Evolutionary conservation across 169 alveolate species (phyloP).

Genomic region (Plasmodium chabaudi): DNA sequence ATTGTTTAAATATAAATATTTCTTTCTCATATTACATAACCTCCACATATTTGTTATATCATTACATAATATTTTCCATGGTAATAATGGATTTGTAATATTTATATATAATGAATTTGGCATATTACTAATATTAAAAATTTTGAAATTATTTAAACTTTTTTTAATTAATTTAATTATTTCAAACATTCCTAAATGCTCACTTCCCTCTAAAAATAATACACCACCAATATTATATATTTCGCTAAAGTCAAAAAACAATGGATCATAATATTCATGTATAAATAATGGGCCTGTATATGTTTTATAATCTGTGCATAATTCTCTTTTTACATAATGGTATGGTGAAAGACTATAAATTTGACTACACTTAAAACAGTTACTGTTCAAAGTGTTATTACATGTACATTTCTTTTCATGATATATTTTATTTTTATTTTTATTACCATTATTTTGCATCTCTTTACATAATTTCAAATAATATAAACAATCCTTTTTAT

Average conservation of each 20-base stretch:
- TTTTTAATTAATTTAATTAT: conserved; percentile 60
- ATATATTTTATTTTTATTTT: neutral
- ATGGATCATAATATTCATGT: conserved; percentile 81
- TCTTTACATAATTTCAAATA: conserved; percentile 4
- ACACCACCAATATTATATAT: conserved; percentile 79
- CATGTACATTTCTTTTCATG: neutral
- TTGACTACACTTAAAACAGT: neutral
- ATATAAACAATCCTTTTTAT: conserved; percentile 34
- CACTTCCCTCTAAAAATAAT: conserved; percentile 78
- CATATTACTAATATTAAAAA: conserved; percentile 80
- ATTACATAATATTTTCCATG: conserved; percentile 81
- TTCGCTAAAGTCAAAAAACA: conserved; percentile 75
- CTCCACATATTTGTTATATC: conserved; percentile 78
- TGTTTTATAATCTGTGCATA: conserved; percentile 46
- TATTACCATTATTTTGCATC: too few species aligned
- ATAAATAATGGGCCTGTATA: conserved; percentile 78
- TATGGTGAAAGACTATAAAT: conserved; percentile 63
- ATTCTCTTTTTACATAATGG: conserved; percentile 34
- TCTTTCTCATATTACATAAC: conserved; percentile 72
- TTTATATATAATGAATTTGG: conserved; percentile 79
- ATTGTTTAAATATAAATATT: conserved; percentile 38
- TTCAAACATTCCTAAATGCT: conserved; percentile 78
- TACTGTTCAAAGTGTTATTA: neutral
- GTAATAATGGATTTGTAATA: conserved; percentile 78
- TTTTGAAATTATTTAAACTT: conserved; percentile 65